phyloP scores from a whole-genome alignment of 371 early-diverging fungal genomes.

The Mortierella sp. region DNA sequence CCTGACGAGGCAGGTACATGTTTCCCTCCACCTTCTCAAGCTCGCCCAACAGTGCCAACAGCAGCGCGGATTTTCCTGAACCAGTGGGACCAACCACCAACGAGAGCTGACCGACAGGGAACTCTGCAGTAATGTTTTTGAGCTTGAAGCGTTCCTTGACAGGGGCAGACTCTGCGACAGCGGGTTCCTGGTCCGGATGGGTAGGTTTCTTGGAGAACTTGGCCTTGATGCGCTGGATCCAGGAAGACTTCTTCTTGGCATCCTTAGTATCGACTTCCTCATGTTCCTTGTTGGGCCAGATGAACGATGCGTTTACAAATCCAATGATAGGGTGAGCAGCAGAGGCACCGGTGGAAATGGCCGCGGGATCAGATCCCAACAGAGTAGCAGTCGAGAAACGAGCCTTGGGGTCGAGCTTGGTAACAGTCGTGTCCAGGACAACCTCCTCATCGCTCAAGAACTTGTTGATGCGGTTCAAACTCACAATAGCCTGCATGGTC shows the following conservation, averaged over 20 bases:
- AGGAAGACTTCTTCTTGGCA: conserved; percentile 22
- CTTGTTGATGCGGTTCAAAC: conserved; percentile 73
- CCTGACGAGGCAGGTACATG: conserved; percentile 63
- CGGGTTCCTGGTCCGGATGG: conserved; percentile 12
- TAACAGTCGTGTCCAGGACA: conserved; percentile 32
- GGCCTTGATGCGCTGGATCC: conserved; percentile 40
- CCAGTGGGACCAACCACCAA: conserved; percentile 87
- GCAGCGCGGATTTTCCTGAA: conserved; percentile 82
- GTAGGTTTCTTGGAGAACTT: conserved; percentile 26
- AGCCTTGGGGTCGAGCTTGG: conserved; percentile 46
- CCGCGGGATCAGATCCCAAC: background rate
- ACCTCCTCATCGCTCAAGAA: conserved; percentile 81
- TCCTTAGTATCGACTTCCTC: conserved; percentile 30
- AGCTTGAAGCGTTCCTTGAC: conserved; percentile 59
- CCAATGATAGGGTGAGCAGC: conserved; percentile 57
- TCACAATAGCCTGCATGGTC: conserved; percentile 77
- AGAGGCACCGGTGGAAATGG: background rate
- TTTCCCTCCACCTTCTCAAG: conserved; percentile 61
- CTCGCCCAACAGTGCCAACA: conserved; percentile 75
- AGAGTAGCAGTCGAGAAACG: background rate
- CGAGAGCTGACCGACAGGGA: conserved; percentile 76
- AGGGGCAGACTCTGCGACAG: conserved; percentile 26
- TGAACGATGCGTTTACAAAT: conserved; percentile 66
- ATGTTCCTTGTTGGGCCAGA: conserved; percentile 62
- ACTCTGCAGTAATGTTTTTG: conserved; percentile 67